Conservation (phyloP, 805 yeast genomes). For the Lipomyces yamadae region DNA sequence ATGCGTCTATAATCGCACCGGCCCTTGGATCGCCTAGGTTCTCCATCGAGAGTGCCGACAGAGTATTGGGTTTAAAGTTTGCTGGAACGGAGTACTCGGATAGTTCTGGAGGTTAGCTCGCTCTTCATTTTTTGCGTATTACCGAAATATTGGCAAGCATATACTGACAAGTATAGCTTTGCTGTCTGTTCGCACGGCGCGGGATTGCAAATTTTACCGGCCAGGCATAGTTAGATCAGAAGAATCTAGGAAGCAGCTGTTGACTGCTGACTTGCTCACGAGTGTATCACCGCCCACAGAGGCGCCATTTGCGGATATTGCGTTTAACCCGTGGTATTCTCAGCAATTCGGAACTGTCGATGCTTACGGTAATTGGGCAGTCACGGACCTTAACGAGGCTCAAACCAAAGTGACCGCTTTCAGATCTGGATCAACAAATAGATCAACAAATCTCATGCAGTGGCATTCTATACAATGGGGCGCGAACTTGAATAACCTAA, state of each 20-base stretch:
- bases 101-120: slow-evolving; percentile 11
- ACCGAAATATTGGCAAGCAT: background rate
- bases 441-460: no score
- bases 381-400: slow-evolving; percentile 42
- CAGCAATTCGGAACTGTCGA: slow-evolving; percentile 49
- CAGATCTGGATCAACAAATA: slow-evolving; percentile 18
- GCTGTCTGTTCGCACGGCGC: slow-evolving; percentile 19
- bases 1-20: slow-evolving; percentile 17
- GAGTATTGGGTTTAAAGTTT: slow-evolving; percentile 29
- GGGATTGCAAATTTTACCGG: slow-evolving; percentile 23
- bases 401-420: slow-evolving; percentile 31
- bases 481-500: slow-evolving; percentile 19
- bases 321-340: slow-evolving; percentile 47
- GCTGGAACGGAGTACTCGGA: slow-evolving; percentile 27
- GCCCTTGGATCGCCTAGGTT: slow-evolving; percentile 5
- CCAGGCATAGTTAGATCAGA: slow-evolving; percentile 31
- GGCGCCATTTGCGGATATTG: slow-evolving; percentile 44
- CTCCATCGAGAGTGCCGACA: slow-evolving; percentile 9
- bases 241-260: background rate
- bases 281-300: background rate
- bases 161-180: slow-evolving; percentile 13
- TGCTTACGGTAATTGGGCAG: slow-evolving; percentile 51
- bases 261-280: slow-evolving; percentile 14
- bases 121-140: background rate
- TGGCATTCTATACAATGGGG: slow-evolving; percentile 30